A percentile compares a stretch with the other conserved stretches of the same genome.
Evolutionary conservation across 331 rosid species (phyloP).

Genomic region (Pyracantha coccinea): DNA sequence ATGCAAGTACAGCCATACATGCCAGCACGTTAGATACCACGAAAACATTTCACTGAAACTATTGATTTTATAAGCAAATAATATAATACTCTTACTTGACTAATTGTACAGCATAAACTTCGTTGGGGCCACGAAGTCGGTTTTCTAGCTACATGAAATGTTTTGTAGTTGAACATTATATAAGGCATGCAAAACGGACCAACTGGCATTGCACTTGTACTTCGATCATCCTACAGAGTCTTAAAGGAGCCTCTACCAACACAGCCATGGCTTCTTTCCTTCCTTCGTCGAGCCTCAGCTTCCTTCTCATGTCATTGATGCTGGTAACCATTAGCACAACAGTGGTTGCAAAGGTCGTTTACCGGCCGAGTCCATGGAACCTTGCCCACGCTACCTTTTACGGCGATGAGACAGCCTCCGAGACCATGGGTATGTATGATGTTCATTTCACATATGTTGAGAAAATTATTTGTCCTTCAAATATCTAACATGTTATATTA

Average conservation of each 20-base stretch:
- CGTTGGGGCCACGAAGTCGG: conserved; percentile 54
- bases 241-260: not conserved
- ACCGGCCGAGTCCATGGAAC: conserved; percentile 58
- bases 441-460: not conserved
- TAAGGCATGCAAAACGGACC: conserved; percentile 14
- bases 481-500: not conserved
- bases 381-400: conserved; percentile 81
- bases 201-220: conserved; percentile 15
- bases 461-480: no score
- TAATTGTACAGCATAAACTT: conserved; percentile 9
- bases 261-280: conserved; percentile 36
- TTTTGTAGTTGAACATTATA: conserved; percentile 9
- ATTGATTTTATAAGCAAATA: not conserved
- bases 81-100: not conserved
- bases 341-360: conserved; percentile 12
- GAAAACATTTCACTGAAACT: not conserved
- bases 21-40: conserved; percentile 1
- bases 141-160: not conserved
- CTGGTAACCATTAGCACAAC: conserved; percentile 22
- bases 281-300: conserved; percentile 21
- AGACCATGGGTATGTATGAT: conserved; percentile 60
- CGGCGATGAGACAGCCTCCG: conserved; percentile 83
- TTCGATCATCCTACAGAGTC: not conserved
- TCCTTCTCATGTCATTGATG: conserved; percentile 22
- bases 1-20: not conserved